Conservation (phyloP, 108 stramenopile genomes). For the Aurantiochytrium sp. region DNA sequence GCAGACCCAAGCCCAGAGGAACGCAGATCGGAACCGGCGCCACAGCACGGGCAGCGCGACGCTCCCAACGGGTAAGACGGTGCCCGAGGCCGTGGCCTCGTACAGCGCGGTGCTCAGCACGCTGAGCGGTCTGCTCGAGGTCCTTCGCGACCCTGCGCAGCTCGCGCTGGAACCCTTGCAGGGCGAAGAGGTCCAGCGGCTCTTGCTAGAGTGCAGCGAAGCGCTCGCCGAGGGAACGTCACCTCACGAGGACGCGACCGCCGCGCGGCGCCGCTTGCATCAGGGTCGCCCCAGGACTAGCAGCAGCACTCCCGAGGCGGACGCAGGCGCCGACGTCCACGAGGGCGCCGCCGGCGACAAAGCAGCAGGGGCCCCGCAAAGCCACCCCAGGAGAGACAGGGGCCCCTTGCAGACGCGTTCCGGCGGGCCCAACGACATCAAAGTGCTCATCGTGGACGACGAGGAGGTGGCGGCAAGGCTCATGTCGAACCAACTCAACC, state of each 20-base stretch:
- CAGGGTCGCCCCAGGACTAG: too few relatives aligned
- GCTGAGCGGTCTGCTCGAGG: neutral
- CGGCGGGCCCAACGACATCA: neutral
- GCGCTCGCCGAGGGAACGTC: neutral
- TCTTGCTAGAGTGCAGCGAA: neutral
- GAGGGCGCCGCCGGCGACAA: neutral
- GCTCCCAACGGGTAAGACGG: neutral
- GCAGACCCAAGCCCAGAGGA: too few relatives aligned
- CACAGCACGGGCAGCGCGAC: neutral
- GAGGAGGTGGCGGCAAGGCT: neutral
- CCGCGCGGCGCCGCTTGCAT: too few relatives aligned
- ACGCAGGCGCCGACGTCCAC: neutral
- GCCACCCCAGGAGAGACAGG: neutral
- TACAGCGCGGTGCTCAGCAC: neutral
- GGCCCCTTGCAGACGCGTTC: neutral
- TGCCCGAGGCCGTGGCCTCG: neutral
- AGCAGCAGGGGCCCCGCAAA: neutral
- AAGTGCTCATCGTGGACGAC: constrained; percentile 19
- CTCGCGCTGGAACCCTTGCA: neutral
- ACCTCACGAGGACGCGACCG: too few relatives aligned
- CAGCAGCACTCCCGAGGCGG: too few relatives aligned
- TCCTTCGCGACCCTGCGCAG: neutral
- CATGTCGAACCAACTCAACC: neutral
- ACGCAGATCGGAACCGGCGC: neutral
- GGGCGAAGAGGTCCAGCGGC: neutral